These are phyloP conservation scores for Vigna mungo DNA, from an alignment of 306 rosid genomes.

Conservation along the genomic window DNA sequence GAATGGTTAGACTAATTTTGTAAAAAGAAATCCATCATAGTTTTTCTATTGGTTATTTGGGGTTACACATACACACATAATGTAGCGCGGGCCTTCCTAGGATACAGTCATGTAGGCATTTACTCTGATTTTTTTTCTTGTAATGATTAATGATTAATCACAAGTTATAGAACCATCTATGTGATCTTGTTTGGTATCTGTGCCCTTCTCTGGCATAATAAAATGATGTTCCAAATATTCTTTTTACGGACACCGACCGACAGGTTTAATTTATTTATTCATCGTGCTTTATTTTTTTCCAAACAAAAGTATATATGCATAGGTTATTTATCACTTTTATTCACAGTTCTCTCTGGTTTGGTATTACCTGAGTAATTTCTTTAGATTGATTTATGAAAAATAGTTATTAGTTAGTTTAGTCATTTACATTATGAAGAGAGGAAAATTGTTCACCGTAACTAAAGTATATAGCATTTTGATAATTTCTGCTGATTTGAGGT, in stretches of 20 bases:
- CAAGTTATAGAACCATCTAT: slow-evolving; percentile 35
- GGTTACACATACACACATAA: slow-evolving; percentile 41
- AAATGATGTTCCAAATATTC: background rate
- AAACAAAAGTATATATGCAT: background rate
- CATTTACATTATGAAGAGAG: background rate
- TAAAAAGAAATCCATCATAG: slow-evolving; percentile 51
- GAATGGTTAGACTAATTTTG: slow-evolving; percentile 51
- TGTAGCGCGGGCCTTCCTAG: slow-evolving; percentile 41
- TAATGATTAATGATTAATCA: slow-evolving; percentile 38
- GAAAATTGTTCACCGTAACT: background rate
- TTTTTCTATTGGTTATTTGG: slow-evolving; percentile 44
- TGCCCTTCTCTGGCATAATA: background rate
- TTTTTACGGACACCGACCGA: background rate
- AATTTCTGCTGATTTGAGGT: no score
- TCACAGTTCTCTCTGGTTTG: background rate
- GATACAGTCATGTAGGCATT: slow-evolving; percentile 36
- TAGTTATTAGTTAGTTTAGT: background rate
- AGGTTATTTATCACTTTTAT: background rate
- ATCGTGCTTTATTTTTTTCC: background rate
- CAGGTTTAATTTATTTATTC: background rate
- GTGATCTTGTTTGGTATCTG: slow-evolving; percentile 35
- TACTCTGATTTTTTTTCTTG: slow-evolving; percentile 17
- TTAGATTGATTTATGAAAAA: background rate
- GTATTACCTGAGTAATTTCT: background rate
- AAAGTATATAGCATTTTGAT: no score